A percentile compares a stretch with the other conserved stretches of the same genome.
Conservation (phyloP, 2,329 filamentous ascomycete genomes). For the Exophiala sp. region DNA sequence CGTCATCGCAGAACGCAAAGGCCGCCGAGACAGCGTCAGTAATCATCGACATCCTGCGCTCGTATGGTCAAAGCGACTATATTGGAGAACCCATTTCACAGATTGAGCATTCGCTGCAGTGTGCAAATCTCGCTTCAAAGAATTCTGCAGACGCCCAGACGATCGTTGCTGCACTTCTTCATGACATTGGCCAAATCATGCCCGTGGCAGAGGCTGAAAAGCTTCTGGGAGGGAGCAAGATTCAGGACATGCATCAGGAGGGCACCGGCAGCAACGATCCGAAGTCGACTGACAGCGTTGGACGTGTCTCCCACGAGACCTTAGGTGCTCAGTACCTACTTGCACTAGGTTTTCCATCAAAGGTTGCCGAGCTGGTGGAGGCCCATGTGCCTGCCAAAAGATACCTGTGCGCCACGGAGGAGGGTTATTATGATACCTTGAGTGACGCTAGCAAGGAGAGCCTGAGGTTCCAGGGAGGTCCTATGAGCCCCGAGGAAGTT, state of each 20-base stretch:
- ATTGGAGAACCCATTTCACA: constrained; percentile 7
- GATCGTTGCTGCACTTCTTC: constrained; percentile 39
- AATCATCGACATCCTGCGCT: constrained; percentile 1
- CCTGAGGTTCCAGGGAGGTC: constrained; percentile 28
- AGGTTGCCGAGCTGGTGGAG: constrained; percentile 30
- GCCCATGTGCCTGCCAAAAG: constrained; percentile 33
- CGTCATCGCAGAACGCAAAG: neutral
- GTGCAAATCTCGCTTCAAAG: constrained; percentile 5
- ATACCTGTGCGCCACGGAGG: constrained; percentile 31
- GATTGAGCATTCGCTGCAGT: constrained; percentile 7
- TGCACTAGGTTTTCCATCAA: constrained; percentile 30
- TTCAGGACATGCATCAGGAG: constrained; percentile 2
- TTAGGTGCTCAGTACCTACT: constrained; percentile 31
- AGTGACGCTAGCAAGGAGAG: constrained; percentile 31
- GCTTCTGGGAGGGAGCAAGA: neutral
- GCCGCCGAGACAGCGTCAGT: neutral
- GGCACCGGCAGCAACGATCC: neutral
- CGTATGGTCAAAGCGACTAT: constrained; percentile 6
- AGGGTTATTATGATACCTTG: constrained; percentile 29
- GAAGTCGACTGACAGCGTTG: constrained; percentile 28
- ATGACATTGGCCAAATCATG: constrained; percentile 44
- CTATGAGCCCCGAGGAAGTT: constrained; percentile 25
- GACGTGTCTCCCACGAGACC: constrained; percentile 29
- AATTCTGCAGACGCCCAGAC: constrained; percentile 25
- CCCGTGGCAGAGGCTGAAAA: constrained; percentile 24